Evolutionary conservation across 176 grass and related monocot genomes (phyloP), one percentile per base, ranked within the genome.

Genomic region (Ensete glaucum): DNA sequence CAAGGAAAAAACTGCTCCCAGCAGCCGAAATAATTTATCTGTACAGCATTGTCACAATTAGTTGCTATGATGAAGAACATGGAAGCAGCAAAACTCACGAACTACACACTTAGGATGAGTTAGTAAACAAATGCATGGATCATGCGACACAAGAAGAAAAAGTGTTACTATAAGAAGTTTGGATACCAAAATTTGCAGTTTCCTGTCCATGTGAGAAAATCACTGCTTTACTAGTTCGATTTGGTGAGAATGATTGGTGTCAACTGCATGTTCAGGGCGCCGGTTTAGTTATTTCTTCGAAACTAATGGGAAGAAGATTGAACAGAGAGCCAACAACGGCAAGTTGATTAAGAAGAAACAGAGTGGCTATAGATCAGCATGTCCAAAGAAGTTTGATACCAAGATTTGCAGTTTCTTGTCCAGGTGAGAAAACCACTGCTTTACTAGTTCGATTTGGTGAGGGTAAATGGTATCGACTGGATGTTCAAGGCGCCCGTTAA

Each of bases 361-460:
- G 62, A 9, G 8, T 48, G 2, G 4, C 9, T 49, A 21, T 51
- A 9, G 14, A 51, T 11, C 43, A 12, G 17, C 67, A 21, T 70
- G 43, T 56, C 24, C 13, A 29, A 56, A 74, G 12, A 74, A 74
- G 10, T 29, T 56, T 13, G 9, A 19, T 27, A 9, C 72, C 53
- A 74, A 27, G 19, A 27, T 8, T 19, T 57, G 72, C 49, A 89
- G 87, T 69, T 89, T 85, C 22, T 71, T 90, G 79, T 84, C 93
- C 81, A 98, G 83, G 26, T 92, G 81, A 77, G 50, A 74, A 86
- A 93, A 98, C 95, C 90, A 93, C 49, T 86, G 81, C 55, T 77
- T 89, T 48, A 93, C 83, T 69, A 85, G 88, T 53, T 59, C 71
- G 9, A 24, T 67, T 77, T 87, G 53, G 59, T 53, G 34, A 73